Evolutionary conservation across 768 basidiomycete species (phyloP), one percentile per base, ranked within the genome.

Genomic region (Boletales sp.): DNA sequence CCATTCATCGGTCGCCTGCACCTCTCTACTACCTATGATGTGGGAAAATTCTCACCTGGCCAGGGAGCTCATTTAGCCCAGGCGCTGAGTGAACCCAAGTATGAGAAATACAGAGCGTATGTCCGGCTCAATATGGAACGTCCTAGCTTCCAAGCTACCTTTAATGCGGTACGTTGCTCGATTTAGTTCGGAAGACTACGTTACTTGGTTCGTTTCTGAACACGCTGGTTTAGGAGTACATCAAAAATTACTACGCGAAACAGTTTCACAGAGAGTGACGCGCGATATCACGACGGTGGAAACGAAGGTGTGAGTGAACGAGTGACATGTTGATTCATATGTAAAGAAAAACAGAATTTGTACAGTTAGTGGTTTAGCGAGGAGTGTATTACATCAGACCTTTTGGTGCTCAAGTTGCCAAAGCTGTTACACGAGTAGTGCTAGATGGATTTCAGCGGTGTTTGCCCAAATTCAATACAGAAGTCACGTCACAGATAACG

Each of bases 1-100:
- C 82, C 86, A 1, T 83, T 85, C 73, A 56, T 85, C 13, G 82
- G 74, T n/a, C 72, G 86, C 12, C 53, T 76, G 36, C 72, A 76
- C 21, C 48, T 80, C 1, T 41, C 62, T 30, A 54, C 80, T 32
- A 64, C 69, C 57, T 74, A 81, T 52, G 80, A 84, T 30, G 29
- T 82, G 21, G 83, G 83, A 1, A 69, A 64, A 19, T 86, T 66
- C 54, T 70, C 72, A 8, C 64, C 59, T 24, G 83, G 78, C 9
- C 69, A 76, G 31, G 82, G 82, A 0, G 65, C 57, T 38, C 74
- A 70, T 54, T 63, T 75, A 2, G 67, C 74, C 40, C 69, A 76
- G 29, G 67, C 59, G 6, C 62, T 85, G 42, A 58, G 47, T 5
- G 40, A 10, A 9, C 61, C 72, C 5, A 78, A 78, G 56, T 84